Evolutionary conservation across 140 eudicot genomes (phyloP).

Genomic region (Senecio squalidus): DNA sequence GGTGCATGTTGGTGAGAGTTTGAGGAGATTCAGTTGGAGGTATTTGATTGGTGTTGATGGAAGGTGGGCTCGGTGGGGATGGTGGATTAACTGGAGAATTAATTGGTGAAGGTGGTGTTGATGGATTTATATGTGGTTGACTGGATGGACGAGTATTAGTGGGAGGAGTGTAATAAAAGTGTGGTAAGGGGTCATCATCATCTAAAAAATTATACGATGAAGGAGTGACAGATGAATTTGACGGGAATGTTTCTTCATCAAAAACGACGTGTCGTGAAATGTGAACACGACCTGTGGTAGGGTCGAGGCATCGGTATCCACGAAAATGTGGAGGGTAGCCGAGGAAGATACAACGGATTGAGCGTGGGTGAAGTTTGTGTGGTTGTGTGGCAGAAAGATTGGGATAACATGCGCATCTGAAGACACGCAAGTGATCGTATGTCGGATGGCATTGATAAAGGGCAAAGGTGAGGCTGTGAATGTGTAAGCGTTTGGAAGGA

Average conservation of each 20-base stretch:
- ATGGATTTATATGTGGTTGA: neutral
- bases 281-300: neutral
- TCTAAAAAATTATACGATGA: neutral
- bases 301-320: neutral
- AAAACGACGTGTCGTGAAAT: neutral
- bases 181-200: neutral
- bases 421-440: neutral
- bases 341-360: neutral
- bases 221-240: accelerated
- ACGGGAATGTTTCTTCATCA: neutral
- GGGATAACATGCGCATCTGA: neutral
- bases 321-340: neutral
- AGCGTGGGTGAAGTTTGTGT: neutral
- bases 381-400: neutral
- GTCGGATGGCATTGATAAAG: neutral
- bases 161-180: neutral
- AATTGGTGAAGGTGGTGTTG: neutral
- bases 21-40: neutral
- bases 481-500: neutral
- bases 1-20: too few relatives aligned
- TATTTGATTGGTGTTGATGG: too few relatives aligned
- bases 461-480: neutral
- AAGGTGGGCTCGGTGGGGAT: too few relatives aligned
- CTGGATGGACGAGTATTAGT: too few relatives aligned
- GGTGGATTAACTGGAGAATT: neutral